Conservation (phyloP, 2,329 filamentous ascomycete genomes). For the Coniella lustricola region DNA sequence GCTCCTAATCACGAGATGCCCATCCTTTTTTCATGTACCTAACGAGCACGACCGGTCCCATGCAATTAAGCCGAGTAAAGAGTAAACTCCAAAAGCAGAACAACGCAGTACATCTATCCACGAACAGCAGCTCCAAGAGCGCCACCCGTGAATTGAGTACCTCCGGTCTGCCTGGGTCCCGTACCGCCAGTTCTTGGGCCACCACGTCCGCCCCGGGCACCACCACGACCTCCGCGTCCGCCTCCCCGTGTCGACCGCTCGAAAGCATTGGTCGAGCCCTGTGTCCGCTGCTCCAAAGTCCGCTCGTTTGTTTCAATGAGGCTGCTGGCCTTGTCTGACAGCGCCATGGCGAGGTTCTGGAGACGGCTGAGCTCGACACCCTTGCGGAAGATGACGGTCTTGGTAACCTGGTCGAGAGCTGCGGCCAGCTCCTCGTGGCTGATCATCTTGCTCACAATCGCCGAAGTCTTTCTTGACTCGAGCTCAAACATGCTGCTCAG, state of each 20-base stretch:
- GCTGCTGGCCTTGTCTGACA: slow-evolving; percentile 92
- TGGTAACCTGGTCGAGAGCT: slow-evolving; percentile 94
- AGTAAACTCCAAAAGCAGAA: slow-evolving; percentile 7
- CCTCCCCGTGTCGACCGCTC: slow-evolving; percentile 58
- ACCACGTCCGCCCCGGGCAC: slow-evolving; percentile 51
- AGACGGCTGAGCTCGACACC: slow-evolving; percentile 94
- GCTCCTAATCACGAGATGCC: slow-evolving; percentile 14
- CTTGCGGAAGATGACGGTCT: slow-evolving; percentile 98
- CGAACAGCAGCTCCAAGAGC: slow-evolving; percentile 64
- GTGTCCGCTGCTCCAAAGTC: slow-evolving; percentile 92
- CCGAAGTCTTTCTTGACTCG: slow-evolving; percentile 80
- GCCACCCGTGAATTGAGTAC: slow-evolving; percentile 76
- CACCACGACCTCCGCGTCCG: slow-evolving; percentile 61
- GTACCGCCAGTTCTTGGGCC: slow-evolving; percentile 53
- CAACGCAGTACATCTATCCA: slow-evolving; percentile 34
- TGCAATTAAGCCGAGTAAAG: slow-evolving; percentile 15
- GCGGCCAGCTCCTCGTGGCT: slow-evolving; percentile 96
- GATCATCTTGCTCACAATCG: slow-evolving; percentile 98
- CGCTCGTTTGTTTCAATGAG: slow-evolving; percentile 97
- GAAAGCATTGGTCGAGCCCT: slow-evolving; percentile 91
- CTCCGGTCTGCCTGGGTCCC: slow-evolving; percentile 59
- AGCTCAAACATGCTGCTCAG: slow-evolving; percentile 95
- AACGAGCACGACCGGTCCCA: slow-evolving; percentile 15
- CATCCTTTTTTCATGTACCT: slow-evolving; percentile 13
- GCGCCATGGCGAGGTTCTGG: slow-evolving; percentile 86